A percentile compares a stretch with the other conserved stretches of the same genome.
Conservation (phyloP, 2,329 filamentous ascomycete species). For the Aspergillus sp. region DNA sequence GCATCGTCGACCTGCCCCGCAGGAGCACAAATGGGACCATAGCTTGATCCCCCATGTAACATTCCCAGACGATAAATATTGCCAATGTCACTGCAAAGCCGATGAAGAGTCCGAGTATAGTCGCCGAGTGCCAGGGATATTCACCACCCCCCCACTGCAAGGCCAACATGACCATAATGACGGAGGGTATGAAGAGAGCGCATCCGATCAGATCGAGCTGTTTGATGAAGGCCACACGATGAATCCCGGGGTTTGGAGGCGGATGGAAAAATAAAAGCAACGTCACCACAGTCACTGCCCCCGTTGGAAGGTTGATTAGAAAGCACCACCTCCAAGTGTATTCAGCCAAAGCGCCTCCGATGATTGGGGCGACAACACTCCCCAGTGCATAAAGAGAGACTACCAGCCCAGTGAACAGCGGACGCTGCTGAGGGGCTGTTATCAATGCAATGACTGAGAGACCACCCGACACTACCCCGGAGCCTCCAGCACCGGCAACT, state of each 20-base stretch:
- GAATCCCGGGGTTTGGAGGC: neutral
- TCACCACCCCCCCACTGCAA: conserved; percentile 22
- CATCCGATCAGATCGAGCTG: conserved; percentile 22
- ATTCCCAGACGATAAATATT: conserved; percentile 4
- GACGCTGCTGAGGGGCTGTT: conserved; percentile 6
- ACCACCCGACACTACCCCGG: conserved; percentile 10
- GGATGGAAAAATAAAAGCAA: conserved; percentile 11
- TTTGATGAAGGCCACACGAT: conserved; percentile 3
- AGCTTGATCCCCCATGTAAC: conserved; percentile 1
- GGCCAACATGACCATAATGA: conserved; percentile 23
- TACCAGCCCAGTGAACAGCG: conserved; percentile 4
- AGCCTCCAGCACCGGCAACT: conserved; percentile 8
- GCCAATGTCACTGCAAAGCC: conserved; percentile 1
- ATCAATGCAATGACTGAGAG: conserved; percentile 6
- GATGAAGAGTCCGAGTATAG: conserved; percentile 23
- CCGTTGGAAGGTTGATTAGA: conserved; percentile 11
- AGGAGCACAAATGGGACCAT: conserved; percentile 3
- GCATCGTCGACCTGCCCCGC: neutral
- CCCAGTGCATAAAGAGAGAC: conserved; percentile 4
- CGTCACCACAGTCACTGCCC: conserved; percentile 10
- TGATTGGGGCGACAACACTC: conserved; percentile 7
- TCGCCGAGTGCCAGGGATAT: conserved; percentile 19
- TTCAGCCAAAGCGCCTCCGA: conserved; percentile 5
- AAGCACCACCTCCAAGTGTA: conserved; percentile 9
- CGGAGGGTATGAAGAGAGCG: conserved; percentile 18